Conservation (phyloP, 805 yeast species). For the Lipomyces oligophaga region DNA sequence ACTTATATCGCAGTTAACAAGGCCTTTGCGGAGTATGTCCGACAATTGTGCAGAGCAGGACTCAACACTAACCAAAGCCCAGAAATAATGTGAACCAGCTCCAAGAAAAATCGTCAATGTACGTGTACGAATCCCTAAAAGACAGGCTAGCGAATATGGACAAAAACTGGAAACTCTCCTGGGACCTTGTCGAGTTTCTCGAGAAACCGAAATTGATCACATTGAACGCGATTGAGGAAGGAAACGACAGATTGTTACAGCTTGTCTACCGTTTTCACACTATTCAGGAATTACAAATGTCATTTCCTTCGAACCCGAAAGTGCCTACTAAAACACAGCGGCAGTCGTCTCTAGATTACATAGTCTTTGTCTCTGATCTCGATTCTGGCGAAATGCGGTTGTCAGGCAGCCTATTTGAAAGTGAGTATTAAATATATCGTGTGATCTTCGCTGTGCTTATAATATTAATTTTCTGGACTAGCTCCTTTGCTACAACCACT, state of each 20-base stretch:
- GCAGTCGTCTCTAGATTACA: slow-evolving; percentile 16
- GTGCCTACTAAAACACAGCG: slow-evolving; percentile 10
- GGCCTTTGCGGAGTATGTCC: slow-evolving; percentile 23
- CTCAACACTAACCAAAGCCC: background rate
- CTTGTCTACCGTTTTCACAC: slow-evolving; percentile 17
- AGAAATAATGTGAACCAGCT: no score
- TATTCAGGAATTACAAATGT: slow-evolving; percentile 18
- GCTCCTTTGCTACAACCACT: slow-evolving; percentile 18
- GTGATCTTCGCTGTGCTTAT: no score
- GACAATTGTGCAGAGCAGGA: background rate
- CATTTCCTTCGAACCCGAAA: slow-evolving; percentile 8
- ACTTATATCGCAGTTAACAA: slow-evolving; percentile 14
- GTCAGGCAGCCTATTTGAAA: slow-evolving; percentile 24
- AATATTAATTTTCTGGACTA: no score
- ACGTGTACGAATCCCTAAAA: slow-evolving; percentile 12
- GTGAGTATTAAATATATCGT: slow-evolving; percentile 16
- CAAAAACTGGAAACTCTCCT: slow-evolving; percentile 11
- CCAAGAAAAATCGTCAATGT: no score
- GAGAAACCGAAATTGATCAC: slow-evolving; percentile 11
- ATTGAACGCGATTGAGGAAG: no score
- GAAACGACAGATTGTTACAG: slow-evolving; percentile 15
- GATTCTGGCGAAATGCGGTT: slow-evolving; percentile 14
- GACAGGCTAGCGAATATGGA: slow-evolving; percentile 24
- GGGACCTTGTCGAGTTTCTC: slow-evolving; percentile 14
- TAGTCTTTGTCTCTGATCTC: slow-evolving; percentile 13